Evolutionary conservation across 805 yeast species (phyloP).

Genomic region (Starmera quercuum): DNA sequence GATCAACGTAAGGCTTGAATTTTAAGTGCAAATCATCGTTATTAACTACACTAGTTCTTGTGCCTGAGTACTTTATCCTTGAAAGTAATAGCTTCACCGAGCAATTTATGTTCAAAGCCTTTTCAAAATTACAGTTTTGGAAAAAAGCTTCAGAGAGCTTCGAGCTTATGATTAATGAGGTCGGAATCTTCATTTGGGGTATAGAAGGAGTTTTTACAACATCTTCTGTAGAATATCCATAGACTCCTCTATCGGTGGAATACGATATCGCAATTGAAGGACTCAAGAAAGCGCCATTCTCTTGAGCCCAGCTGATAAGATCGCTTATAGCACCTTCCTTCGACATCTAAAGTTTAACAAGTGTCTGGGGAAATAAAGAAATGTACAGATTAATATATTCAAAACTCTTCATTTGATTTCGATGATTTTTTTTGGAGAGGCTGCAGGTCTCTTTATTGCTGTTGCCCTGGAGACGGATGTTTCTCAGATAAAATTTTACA

Average conservation of each 20-base stretch:
- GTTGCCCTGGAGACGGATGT: too few species aligned
- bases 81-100: slow-evolving; percentile 32
- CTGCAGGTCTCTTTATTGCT: too few species aligned
- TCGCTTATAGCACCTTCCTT: not conserved
- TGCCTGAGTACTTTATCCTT: slow-evolving; percentile 29
- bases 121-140: slow-evolving; percentile 8
- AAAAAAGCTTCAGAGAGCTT: slow-evolving; percentile 18
- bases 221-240: slow-evolving; percentile 19
- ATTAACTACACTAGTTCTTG: slow-evolving; percentile 4
- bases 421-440: too few species aligned
- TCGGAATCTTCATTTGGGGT: slow-evolving; percentile 23
- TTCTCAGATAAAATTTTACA: too few species aligned
- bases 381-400: too few species aligned
- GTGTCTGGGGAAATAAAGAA: too few species aligned
- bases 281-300: slow-evolving; percentile 28
- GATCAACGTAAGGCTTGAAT: slow-evolving; percentile 38
- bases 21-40: slow-evolving; percentile 18
- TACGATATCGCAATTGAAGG: slow-evolving; percentile 25
- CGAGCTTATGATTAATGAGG: slow-evolving; percentile 20
- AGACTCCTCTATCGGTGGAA: slow-evolving; percentile 27
- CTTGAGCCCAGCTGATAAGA: slow-evolving; percentile 27
- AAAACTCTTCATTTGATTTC: too few species aligned
- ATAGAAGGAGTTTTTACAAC: slow-evolving; percentile 10
- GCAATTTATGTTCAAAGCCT: slow-evolving; percentile 20
- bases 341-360: too few species aligned